Evolutionary conservation across 1,284 basidiomycete genomes (phyloP), one percentile per base, ranked within the genome.

Genomic region (Microbotryum saponariae): DNA sequence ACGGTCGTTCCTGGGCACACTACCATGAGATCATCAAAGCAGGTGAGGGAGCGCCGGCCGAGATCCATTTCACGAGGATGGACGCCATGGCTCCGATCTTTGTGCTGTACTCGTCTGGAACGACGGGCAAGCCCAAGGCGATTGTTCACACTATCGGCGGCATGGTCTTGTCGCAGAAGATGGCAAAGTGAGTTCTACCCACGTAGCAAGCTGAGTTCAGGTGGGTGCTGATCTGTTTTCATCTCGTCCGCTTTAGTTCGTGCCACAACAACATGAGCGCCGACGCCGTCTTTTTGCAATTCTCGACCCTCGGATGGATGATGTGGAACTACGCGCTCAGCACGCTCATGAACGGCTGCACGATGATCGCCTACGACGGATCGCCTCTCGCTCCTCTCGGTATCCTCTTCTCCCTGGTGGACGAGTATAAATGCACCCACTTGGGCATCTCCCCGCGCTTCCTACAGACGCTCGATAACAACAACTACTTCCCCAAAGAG

Each of bases 341-440:
- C 55, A 84, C 84, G 1, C 52, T 66, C 27, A 48, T 47, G 10
- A 25, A 27, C 27, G 65, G 65, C 10, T 23, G 33, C 65, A 85
- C 86, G 9, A 79, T 91, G 21, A 83, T 91, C 33, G 78, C 89
- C 33, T 91, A 89, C 76, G 90, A 93, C 75, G 89, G 90, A 37
- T 88, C 85, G 64, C 90, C 90, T 10, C 78, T 91, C 52, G 81
- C 83, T 65, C 84, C 87, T 58, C 84, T 84, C 21, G 76, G 81
- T 4, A 81, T 82, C 59, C 78, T 92, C 18, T 93, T 88, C 86
- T 80, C 80, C 48, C 78, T 89, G 48, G 83, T 86, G 10, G 86
- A 88, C 71, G 78, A 83, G 45, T 78, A 87, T 59, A 59, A 61
- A 18, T 86, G 92, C 65, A 86, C 87, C 45, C 82, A 89, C 61